These are phyloP conservation scores for Dothistroma pini DNA, from an alignment of 2,329 filamentous ascomycete genomes.

Conservation along the genomic window DNA sequence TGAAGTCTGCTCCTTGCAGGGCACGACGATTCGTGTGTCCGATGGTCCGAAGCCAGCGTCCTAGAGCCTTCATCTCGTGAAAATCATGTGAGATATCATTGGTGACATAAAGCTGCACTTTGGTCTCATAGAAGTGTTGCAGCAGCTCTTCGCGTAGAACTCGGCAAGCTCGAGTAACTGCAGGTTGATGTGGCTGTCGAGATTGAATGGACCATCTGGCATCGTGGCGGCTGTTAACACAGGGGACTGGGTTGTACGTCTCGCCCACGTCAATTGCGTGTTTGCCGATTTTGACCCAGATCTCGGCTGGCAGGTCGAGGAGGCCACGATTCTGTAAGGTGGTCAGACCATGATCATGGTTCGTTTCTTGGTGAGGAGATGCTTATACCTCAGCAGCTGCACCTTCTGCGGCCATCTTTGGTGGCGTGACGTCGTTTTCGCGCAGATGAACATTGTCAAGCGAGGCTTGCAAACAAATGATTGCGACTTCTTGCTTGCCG, in stretches of 20 bases:
- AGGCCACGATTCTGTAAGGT: not conserved
- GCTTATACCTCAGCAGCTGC: too few species aligned
- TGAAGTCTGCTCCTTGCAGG: too few species aligned
- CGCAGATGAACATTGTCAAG: too few species aligned
- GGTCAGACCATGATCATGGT: not conserved
- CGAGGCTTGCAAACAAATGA: too few species aligned
- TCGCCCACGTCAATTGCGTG: not conserved
- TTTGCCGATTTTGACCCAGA: constrained; percentile 7
- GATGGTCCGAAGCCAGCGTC: not conserved
- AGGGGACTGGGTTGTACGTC: not conserved
- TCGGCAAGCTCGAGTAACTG: not conserved
- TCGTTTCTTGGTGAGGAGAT: too few species aligned
- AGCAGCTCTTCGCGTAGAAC: not conserved
- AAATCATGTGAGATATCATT: not conserved
- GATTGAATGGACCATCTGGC: not conserved
- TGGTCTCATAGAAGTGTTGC: not conserved
- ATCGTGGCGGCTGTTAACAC: not conserved
- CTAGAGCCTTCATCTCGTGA: not conserved
- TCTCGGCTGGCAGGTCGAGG: constrained; percentile 7
- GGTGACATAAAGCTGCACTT: not conserved
- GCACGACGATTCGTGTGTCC: too few species aligned
- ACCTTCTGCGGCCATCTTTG: too few species aligned
- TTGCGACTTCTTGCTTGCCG: too few species aligned
- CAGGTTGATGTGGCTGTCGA: not conserved
- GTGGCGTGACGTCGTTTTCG: too few species aligned